Evolutionary conservation across 1,284 basidiomycete genomes (phyloP), one percentile per base, ranked within the genome.

Genomic region (Porogramme epimiltina): DNA sequence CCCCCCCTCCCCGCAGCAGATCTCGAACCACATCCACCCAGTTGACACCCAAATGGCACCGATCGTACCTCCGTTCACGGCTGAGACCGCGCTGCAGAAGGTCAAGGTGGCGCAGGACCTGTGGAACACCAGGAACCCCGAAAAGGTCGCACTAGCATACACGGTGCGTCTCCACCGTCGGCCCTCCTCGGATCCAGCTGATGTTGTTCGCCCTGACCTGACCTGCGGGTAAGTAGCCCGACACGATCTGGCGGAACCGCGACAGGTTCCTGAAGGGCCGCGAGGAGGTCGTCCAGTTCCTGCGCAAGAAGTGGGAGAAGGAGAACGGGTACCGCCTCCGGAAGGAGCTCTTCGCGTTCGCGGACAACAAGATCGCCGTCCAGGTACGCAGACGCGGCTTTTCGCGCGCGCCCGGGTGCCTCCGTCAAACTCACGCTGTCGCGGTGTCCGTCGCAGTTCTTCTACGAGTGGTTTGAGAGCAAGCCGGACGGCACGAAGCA

Each of bases 181-280:
- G 8, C 20, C 24, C n/a, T 16, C 13, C 25, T 39, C 16, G 15
- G 19, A 16, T 36, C 39, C 13, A 40, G 22, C 11, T n/a, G n/a
- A n/a, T n/a, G 18, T 18, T 20, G 18, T 6, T 40, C 15, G 16
- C 13, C 16, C 37, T 25, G 15, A 18, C 23, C 20, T 19, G 23
- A 19, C 23, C 2, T 23, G 11, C 19, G n/a, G 34, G 9, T 15
- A 31, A n/a, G 18, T 47, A 68, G 66, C 62, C 64, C 18, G 77
- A 82, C 61, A 79, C 74, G 3, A 69, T 80, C 59, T 85, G 83
- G 84, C 71, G 84, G 23, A 87, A 87, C 67, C 70, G 84, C 36
- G 77, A 77, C 58, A 50, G 65, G 16, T 87, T 86, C 65, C 61
- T 80, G 52, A 59, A 62, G 24, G 84, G 83, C 0, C 73, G 72